phyloP scores from a whole-genome alignment of 2,329 filamentous ascomycete genomes.

The Penicillium verrucosum region DNA sequence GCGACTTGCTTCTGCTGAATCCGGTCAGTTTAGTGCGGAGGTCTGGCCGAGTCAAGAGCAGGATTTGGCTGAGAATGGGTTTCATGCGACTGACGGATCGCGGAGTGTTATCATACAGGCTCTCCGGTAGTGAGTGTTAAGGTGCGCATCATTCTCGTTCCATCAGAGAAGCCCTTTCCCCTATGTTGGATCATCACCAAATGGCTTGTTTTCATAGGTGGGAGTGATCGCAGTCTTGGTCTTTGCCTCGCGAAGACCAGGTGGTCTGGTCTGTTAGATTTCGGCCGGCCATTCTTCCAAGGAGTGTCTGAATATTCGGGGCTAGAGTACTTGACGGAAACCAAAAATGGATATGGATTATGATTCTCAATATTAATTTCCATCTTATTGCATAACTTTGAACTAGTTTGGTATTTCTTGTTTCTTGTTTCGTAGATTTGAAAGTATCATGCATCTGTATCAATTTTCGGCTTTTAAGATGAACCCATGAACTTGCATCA shows the following conservation, averaged over 20 bases:
- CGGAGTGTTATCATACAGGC: constrained; percentile 22
- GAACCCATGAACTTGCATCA: background rate
- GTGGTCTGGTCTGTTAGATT: background rate
- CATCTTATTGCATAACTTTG: background rate
- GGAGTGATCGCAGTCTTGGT: background rate
- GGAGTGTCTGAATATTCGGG: background rate
- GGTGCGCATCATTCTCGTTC: background rate
- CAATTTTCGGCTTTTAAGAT: background rate
- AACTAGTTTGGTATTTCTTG: background rate
- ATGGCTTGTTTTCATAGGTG: background rate
- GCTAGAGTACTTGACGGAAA: background rate
- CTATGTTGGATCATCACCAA: background rate
- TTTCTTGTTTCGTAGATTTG: background rate
- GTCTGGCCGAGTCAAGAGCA: constrained; percentile 18
- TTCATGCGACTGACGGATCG: constrained; percentile 20
- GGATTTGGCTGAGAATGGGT: constrained; percentile 18
- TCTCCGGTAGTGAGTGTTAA: background rate
- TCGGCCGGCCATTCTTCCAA: background rate
- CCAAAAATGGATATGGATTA: background rate
- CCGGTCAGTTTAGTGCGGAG: constrained; percentile 3
- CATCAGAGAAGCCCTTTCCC: background rate
- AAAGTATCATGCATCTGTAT: background rate
- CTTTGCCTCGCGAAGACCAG: background rate
- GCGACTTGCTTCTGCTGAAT: constrained; percentile 2
- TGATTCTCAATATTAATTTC: background rate